phyloP scores from a whole-genome alignment of 352 stramenopile species.

The Peronospora belbahrii region DNA sequence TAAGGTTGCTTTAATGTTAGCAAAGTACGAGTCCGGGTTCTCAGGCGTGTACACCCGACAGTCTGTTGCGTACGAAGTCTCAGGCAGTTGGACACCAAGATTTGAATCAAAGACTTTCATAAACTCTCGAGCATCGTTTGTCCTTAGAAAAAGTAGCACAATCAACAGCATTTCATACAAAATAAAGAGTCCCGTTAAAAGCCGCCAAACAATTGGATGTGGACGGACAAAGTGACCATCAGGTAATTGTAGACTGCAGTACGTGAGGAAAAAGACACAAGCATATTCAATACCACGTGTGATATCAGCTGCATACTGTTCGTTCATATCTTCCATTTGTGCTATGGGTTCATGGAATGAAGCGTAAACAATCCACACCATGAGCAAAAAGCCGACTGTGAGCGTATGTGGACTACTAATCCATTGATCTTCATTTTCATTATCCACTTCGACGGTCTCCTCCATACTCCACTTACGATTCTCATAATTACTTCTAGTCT shows the following conservation, averaged over 20 bases:
- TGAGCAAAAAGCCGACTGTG: constrained; percentile 67
- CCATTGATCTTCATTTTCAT: constrained; percentile 73
- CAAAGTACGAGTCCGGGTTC: constrained; percentile 68
- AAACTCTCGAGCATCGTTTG: constrained; percentile 70
- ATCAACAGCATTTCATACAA: constrained; percentile 90
- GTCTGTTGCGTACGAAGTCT: constrained; percentile 77
- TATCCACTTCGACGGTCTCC: constrained; percentile 63
- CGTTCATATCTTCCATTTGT: constrained; percentile 29
- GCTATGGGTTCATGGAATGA: constrained; percentile 55
- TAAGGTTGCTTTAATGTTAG: constrained; percentile 74
- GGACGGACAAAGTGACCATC: constrained; percentile 84
- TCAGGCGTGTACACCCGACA: constrained; percentile 84
- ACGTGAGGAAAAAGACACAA: constrained; percentile 79
- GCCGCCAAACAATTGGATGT: constrained; percentile 87
- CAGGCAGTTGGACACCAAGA: constrained; percentile 67
- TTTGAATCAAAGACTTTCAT: constrained; percentile 77
- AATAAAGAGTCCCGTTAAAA: constrained; percentile 87
- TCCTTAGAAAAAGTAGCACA: constrained; percentile 78
- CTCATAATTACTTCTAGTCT: constrained; percentile 51
- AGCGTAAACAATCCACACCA: constrained; percentile 81
- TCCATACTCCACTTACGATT: constrained; percentile 84
- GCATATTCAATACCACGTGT: constrained; percentile 78
- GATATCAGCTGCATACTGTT: constrained; percentile 39
- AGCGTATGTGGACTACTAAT: constrained; percentile 81
- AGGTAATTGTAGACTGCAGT: constrained; percentile 78